phyloP scores from a whole-genome alignment of 345 rosid genomes.

The Clarkia xantiana region DNA sequence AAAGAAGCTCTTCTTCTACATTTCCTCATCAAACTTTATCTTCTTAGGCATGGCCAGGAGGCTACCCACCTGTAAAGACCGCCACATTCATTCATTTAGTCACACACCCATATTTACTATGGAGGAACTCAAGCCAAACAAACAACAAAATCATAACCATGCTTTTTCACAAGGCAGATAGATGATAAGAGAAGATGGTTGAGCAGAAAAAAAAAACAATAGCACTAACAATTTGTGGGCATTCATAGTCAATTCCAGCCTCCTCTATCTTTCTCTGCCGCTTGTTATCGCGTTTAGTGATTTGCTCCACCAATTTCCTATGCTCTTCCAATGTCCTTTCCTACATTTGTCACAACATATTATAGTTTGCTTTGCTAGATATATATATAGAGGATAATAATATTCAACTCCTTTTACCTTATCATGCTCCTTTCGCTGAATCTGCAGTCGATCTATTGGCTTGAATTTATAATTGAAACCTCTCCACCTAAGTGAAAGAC shows the following conservation, averaged over 20 bases:
- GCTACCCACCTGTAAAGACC: constrained; percentile 58
- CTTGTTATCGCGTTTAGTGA: constrained; percentile 47
- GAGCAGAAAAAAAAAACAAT: neutral
- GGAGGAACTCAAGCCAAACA: too few species aligned
- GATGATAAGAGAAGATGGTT: neutral
- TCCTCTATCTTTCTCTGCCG: constrained; percentile 57
- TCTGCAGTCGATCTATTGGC: constrained; percentile 52
- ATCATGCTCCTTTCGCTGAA: constrained; percentile 46
- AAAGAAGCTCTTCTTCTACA: too few species aligned
- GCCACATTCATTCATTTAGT: neutral
- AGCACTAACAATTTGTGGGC: constrained; percentile 75
- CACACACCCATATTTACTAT: neutral
- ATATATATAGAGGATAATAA: too few species aligned
- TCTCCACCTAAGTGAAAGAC: constrained; percentile 47
- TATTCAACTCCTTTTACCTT: constrained; percentile 26
- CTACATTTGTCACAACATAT: constrained; percentile 21
- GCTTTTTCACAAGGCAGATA: too few species aligned
- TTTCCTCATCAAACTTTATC: constrained; percentile 61
- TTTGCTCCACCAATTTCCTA: constrained; percentile 50
- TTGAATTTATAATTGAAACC: constrained; percentile 41
- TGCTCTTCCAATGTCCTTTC: constrained; percentile 83
- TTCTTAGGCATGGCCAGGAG: constrained; percentile 43
- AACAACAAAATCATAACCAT: too few species aligned
- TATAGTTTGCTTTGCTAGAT: neutral
- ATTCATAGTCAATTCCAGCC: constrained; percentile 73